phyloP scores from a whole-genome alignment of 352 stramenopile genomes.

The Phytopythium vexans region DNA sequence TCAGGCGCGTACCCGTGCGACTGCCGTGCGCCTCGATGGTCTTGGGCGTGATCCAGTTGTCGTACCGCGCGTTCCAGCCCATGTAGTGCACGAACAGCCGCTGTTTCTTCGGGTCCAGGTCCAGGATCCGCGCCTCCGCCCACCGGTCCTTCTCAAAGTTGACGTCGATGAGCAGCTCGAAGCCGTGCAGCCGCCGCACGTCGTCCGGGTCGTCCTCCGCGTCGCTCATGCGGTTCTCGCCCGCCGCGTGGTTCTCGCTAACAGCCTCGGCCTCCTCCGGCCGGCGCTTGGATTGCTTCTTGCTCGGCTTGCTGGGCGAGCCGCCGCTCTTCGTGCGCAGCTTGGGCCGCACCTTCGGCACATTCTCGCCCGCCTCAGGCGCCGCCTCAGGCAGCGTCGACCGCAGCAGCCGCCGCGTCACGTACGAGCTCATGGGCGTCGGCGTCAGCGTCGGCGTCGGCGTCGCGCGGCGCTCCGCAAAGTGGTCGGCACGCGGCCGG shows the following conservation, averaged over 20 bases:
- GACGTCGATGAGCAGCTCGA: conserved; percentile 57
- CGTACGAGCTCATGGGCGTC: conserved; percentile 29
- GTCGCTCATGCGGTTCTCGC: conserved; percentile 8
- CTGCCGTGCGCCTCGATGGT: conserved; percentile 51
- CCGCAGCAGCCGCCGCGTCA: conserved; percentile 55
- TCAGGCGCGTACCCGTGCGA: conserved; percentile 20
- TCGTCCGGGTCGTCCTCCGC: neutral
- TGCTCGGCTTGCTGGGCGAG: neutral
- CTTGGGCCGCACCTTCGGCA: neutral
- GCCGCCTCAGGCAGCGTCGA: conserved; percentile 32
- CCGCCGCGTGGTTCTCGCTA: neutral
- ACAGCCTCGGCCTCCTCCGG: neutral
- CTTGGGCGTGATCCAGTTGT: conserved; percentile 51
- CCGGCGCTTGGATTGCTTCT: neutral
- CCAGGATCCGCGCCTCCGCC: conserved; percentile 58
- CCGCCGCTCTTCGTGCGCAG: neutral
- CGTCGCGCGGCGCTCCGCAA: neutral
- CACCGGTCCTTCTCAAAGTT: conserved; percentile 50
- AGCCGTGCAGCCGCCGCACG: conserved; percentile 20
- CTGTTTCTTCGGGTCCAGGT: conserved; percentile 30
- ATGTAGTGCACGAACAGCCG: conserved; percentile 69
- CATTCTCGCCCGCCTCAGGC: neutral
- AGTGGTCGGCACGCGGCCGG: neutral
- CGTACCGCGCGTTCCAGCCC: conserved; percentile 72
- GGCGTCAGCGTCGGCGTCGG: neutral